A percentile compares a stretch with the other conserved stretches of the same genome.
Conservation (phyloP, 208 protist genomes). For the Wallacemonas sp. region DNA sequence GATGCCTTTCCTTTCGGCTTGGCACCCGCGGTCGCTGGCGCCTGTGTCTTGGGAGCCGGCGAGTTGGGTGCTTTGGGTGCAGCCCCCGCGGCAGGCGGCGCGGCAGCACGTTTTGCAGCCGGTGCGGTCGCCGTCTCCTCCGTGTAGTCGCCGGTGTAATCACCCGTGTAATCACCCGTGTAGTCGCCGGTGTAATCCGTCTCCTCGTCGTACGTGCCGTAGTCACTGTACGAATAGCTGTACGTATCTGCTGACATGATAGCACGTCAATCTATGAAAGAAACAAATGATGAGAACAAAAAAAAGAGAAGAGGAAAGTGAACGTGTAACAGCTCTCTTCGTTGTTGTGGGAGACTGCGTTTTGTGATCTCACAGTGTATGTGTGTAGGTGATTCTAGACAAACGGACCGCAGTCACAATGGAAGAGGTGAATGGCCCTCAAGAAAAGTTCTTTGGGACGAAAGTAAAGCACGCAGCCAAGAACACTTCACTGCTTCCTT, state of each 20-base stretch:
- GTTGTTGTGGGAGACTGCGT: too few relatives aligned
- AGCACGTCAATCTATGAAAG: too few relatives aligned
- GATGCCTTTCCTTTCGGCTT: neutral
- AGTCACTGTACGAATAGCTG: conserved; percentile 30
- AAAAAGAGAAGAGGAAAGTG: conserved; percentile 18
- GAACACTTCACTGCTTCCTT: too few relatives aligned
- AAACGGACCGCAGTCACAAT: too few relatives aligned
- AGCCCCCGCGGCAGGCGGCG: neutral
- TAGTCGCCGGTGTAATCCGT: neutral
- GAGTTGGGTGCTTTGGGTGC: neutral
- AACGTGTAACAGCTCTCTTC: too few relatives aligned
- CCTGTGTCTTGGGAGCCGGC: neutral
- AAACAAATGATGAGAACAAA: conserved; percentile 16
- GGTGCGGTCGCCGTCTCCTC: neutral
- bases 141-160: conserved; percentile 14
- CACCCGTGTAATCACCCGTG: neutral
- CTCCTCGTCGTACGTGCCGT: conserved; percentile 12
- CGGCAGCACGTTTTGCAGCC: neutral
- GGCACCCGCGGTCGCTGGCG: neutral
- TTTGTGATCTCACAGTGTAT: too few relatives aligned
- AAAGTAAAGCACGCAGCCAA: too few relatives aligned
- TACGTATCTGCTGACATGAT: conserved; percentile 15
- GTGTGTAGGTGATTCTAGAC: too few relatives aligned
- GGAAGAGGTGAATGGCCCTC: too few relatives aligned
- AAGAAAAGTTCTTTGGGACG: too few relatives aligned